Conservation (phyloP, 306 rosid species). For the Glycine tomentella region DNA sequence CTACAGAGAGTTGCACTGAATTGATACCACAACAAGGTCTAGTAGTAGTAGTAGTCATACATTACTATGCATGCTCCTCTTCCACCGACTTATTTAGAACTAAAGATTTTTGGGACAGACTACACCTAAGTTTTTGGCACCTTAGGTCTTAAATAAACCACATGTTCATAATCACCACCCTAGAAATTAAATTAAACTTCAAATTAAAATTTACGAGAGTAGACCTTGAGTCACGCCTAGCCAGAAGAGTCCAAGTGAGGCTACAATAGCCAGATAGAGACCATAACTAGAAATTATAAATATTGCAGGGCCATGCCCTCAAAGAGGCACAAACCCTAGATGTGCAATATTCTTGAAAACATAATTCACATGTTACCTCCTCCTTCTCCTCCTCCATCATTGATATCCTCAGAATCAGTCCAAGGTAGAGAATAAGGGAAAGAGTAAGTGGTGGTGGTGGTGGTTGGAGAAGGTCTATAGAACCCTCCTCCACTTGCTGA, state of each 20-base stretch:
- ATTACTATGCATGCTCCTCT: conserved; percentile 48
- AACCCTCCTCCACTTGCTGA: conserved; percentile 37
- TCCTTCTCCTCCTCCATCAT: conserved; percentile 46
- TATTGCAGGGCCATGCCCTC: conserved; percentile 29
- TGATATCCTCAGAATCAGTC: conserved; percentile 58
- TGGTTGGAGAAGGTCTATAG: conserved; percentile 50
- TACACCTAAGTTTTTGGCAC: conserved; percentile 2
- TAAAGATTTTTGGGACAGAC: background rate
- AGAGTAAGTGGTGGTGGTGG: conserved; percentile 25
- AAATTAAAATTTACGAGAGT: conserved; percentile 18
- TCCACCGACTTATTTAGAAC: conserved; percentile 43
- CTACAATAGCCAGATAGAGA: background rate
- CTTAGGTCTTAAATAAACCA: conserved; percentile 20
- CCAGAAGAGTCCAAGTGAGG: conserved; percentile 47
- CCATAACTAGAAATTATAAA: conserved; percentile 30
- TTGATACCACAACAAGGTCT: conserved; percentile 35
- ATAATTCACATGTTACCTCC: conserved; percentile 49
- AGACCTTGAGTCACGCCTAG: conserved; percentile 33
- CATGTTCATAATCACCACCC: too few species aligned
- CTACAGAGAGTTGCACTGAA: conserved; percentile 49
- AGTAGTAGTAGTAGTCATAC: conserved; percentile 43
- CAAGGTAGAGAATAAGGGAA: conserved; percentile 74
- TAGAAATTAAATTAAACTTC: background rate
- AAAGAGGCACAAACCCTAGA: conserved; percentile 62
- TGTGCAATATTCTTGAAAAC: conserved; percentile 12